Percentiles rank a stretch among this genome's conserved stretches.
Conservation (phyloP, 106 monocot species). For the Alisma plantagoaquatica region DNA sequence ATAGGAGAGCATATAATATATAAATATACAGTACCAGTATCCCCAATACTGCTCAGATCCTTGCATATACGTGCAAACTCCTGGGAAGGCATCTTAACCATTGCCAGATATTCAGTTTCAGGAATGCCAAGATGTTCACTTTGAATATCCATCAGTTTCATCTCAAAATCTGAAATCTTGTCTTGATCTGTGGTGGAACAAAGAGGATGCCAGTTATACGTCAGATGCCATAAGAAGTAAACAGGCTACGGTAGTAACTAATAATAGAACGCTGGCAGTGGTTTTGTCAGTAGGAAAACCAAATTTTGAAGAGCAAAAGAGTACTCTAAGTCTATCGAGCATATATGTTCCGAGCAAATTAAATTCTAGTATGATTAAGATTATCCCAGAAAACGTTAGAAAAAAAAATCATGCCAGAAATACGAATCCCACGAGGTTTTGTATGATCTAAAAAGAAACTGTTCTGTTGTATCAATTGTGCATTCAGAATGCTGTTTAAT, state of each 20-base stretch:
- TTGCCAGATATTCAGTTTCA: slow-evolving; percentile 10
- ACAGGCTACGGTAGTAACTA: not conserved
- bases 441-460: too few species aligned
- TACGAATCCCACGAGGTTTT: too few species aligned
- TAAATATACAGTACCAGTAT: slow-evolving; percentile 7
- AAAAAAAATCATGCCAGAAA: too few species aligned
- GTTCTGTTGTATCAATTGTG: too few species aligned
- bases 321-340: too few species aligned
- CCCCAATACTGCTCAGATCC: slow-evolving; percentile 14
- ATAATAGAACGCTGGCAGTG: too few species aligned
- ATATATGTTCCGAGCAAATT: too few species aligned
- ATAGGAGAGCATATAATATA: too few species aligned
- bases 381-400: too few species aligned
- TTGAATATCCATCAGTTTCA: slow-evolving; percentile 19
- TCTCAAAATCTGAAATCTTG: slow-evolving; percentile 12
- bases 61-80: slow-evolving; percentile 15
- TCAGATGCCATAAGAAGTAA: not conserved
- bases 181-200: slow-evolving; percentile 9
- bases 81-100: slow-evolving; percentile 13
- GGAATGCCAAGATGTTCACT: slow-evolving; percentile 16
- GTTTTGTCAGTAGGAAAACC: not conserved
- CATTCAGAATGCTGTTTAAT: too few species aligned
- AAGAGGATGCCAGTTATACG: not conserved
- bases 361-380: too few species aligned
- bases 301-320: too few species aligned